A percentile compares a stretch with the other conserved stretches of the same genome.
phyloP scores from a whole-genome alignment of 2,329 filamentous ascomycete genomes.

The Nannizziopsis barbatae region DNA sequence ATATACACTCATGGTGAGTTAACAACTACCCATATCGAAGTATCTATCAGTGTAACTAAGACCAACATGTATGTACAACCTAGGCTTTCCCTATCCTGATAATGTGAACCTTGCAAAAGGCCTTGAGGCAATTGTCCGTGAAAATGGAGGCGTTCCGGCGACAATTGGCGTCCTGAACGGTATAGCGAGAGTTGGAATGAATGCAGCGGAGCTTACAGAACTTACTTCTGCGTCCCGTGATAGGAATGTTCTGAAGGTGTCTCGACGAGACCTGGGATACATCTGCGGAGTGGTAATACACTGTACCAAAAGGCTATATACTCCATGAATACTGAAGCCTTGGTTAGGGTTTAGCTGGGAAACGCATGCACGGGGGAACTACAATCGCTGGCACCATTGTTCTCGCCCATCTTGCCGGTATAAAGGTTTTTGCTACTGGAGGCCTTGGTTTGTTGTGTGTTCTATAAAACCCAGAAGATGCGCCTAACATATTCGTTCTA shows the following conservation, averaged over 20 bases:
- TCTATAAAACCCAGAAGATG: neutral
- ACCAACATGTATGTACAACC: slow-evolving; percentile 2
- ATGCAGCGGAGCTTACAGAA: slow-evolving; percentile 57
- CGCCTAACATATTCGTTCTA: slow-evolving; percentile 15
- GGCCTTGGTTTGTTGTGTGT: slow-evolving; percentile 50
- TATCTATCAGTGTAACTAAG: neutral
- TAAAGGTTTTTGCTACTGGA: slow-evolving; percentile 87
- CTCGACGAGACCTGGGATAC: slow-evolving; percentile 74
- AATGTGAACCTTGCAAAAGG: slow-evolving; percentile 65
- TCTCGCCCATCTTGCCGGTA: slow-evolving; percentile 72
- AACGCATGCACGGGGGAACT: slow-evolving; percentile 71
- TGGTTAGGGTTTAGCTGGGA: slow-evolving; percentile 50
- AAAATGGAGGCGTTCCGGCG: slow-evolving; percentile 72
- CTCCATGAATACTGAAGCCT: slow-evolving; percentile 8
- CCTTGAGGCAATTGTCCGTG: slow-evolving; percentile 70
- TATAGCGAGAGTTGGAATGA: slow-evolving; percentile 67
- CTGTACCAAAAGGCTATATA: neutral
- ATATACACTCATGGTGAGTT: slow-evolving; percentile 82
- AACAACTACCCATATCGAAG: neutral
- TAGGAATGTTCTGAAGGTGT: slow-evolving; percentile 65
- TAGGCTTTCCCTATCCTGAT: slow-evolving; percentile 59
- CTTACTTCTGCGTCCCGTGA: slow-evolving; percentile 56
- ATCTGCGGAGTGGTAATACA: slow-evolving; percentile 59
- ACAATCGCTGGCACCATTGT: slow-evolving; percentile 91
- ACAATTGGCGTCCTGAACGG: slow-evolving; percentile 84